Conservation (phyloP, 495 filamentous ascomycete species). For the Immersiella caudata region DNA sequence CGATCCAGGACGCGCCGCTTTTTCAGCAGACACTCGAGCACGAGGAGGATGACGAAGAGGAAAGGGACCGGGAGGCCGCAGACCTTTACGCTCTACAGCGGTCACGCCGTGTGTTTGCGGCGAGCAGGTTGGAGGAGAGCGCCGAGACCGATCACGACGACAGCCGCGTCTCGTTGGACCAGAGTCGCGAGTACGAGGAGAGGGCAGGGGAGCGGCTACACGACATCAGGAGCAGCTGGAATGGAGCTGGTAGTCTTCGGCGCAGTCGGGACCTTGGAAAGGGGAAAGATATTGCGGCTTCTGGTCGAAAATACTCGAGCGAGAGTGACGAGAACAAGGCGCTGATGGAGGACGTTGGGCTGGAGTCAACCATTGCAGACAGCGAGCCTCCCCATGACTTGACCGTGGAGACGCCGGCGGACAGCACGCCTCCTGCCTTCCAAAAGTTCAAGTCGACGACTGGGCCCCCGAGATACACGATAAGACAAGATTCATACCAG, state of each 20-base stretch:
- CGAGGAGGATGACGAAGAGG: slow-evolving; percentile 85
- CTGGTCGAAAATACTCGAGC: slow-evolving; percentile 33
- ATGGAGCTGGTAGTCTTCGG: slow-evolving; percentile 50
- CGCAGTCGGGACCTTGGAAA: slow-evolving; percentile 36
- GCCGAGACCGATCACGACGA: slow-evolving; percentile 75
- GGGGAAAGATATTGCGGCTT: slow-evolving; percentile 47
- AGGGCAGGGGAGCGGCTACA: slow-evolving; percentile 46
- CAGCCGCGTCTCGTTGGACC: slow-evolving; percentile 56
- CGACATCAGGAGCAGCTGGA: slow-evolving; percentile 66
- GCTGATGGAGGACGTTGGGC: slow-evolving; percentile 83
- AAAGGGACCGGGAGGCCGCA: slow-evolving; percentile 88
- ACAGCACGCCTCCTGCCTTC: slow-evolving; percentile 79
- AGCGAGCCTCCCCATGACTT: slow-evolving; percentile 64
- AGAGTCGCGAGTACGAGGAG: slow-evolving; percentile 56
- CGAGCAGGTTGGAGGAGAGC: slow-evolving; percentile 75
- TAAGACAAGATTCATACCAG: slow-evolving; percentile 28
- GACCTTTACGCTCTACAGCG: slow-evolving; percentile 90
- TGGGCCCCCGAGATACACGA: slow-evolving; percentile 29
- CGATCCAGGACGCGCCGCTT: slow-evolving; percentile 79
- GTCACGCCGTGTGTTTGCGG: slow-evolving; percentile 84
- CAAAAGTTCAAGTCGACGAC: slow-evolving; percentile 68
- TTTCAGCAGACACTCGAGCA: slow-evolving; percentile 84
- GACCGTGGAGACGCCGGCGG: slow-evolving; percentile 52
- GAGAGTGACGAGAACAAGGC: slow-evolving; percentile 63
- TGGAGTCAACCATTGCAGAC: slow-evolving; percentile 65